Evolutionary conservation across 1,139 yeast species (phyloP).

Genomic region (Yamadazyma epiphylla): DNA sequence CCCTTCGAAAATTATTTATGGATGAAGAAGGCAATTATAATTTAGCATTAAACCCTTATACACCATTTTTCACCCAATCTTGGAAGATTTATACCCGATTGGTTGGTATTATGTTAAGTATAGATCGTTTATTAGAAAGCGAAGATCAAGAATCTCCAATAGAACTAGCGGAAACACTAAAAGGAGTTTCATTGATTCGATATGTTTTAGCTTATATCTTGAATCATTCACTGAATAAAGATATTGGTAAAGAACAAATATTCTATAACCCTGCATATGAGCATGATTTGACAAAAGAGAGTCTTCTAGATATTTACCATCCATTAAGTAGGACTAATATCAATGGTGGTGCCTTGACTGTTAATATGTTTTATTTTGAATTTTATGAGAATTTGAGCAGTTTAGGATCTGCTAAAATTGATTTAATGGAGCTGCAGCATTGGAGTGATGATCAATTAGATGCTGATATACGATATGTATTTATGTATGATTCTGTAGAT

Average conservation of each 20-base stretch:
- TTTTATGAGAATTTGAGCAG: too few species aligned
- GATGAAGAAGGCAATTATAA: slow-evolving; percentile 29
- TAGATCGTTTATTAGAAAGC: slow-evolving; percentile 59
- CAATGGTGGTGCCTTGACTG: slow-evolving; percentile 45
- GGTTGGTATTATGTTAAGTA: slow-evolving; percentile 54
- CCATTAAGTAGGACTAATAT: slow-evolving; percentile 58
- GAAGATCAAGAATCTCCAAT: slow-evolving; percentile 41
- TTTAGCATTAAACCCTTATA: slow-evolving; percentile 55
- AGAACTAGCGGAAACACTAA: slow-evolving; percentile 47
- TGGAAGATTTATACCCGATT: slow-evolving; percentile 66
- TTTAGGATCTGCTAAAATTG: slow-evolving; percentile 4
- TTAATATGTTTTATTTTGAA: slow-evolving; percentile 6
- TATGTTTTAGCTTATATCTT: slow-evolving; percentile 57
- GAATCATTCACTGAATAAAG: slow-evolving; percentile 23
- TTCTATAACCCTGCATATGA: slow-evolving; percentile 4
- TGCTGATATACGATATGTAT: slow-evolving; percentile 69
- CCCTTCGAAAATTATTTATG: slow-evolving; percentile 48
- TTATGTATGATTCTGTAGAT: slow-evolving; percentile 46
- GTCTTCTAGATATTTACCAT: slow-evolving; percentile 43
- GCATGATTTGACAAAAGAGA: slow-evolving; percentile 5
- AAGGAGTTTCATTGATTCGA: slow-evolving; percentile 63
- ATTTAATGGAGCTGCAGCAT: slow-evolving; percentile 3
- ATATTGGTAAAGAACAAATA: too few species aligned
- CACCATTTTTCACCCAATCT: slow-evolving; percentile 48
- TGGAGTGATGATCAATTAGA: slow-evolving; percentile 60